A percentile compares a stretch with the other conserved stretches of the same genome.
phyloP scores from a whole-genome alignment of 2,329 filamentous ascomycete genomes.

The Microsporum ferrugineum region DNA sequence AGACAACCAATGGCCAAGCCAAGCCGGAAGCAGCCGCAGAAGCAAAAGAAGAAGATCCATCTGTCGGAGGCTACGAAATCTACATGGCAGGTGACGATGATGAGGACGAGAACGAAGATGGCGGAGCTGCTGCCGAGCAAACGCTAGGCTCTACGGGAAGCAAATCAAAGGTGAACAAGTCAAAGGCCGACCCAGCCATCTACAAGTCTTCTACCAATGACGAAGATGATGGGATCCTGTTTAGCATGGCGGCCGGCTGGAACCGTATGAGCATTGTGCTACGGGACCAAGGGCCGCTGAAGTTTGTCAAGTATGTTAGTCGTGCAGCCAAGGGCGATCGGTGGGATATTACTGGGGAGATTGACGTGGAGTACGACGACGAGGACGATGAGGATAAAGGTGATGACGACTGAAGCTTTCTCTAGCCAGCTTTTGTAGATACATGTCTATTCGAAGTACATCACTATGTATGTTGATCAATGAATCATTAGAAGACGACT shows the following conservation, averaged over 20 bases:
- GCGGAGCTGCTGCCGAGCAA: conserved; percentile 27
- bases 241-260: conserved; percentile 63
- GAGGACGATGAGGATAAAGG: conserved; percentile 32
- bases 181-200: conserved; percentile 61
- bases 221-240: conserved; percentile 65
- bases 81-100: conserved; percentile 76
- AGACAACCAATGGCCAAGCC: conserved; percentile 9
- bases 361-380: conserved; percentile 55
- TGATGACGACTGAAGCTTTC: neutral
- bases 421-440: neutral
- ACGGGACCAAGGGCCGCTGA: conserved; percentile 70
- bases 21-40: conserved; percentile 25
- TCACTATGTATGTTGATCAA: too few species aligned
- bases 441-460: too few species aligned
- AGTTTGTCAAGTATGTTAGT: conserved; percentile 95
- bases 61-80: conserved; percentile 48
- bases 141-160: conserved; percentile 27
- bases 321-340: conserved; percentile 70
- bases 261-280: conserved; percentile 86
- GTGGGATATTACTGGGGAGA: conserved; percentile 77
- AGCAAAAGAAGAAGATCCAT: conserved; percentile 26
- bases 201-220: conserved; percentile 56
- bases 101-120: conserved; percentile 54
- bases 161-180: conserved; percentile 23
- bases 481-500: too few species aligned